These are phyloP conservation scores for Pueraria montana DNA, from an alignment of 306 rosid species.

Conservation along the genomic window DNA sequence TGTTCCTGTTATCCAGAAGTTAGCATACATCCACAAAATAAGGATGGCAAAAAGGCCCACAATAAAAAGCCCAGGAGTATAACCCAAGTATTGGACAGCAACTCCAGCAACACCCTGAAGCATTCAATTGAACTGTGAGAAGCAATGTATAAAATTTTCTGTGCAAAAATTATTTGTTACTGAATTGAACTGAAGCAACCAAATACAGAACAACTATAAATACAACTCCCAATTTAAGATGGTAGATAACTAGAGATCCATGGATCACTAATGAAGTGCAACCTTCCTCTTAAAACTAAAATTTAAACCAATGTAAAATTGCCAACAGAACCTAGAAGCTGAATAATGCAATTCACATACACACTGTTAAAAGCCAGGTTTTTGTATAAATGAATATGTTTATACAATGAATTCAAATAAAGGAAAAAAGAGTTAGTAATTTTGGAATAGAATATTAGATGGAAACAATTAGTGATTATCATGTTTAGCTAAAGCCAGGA, in stretches of 20 bases:
- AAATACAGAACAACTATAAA: slow-evolving; percentile 5
- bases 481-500: slow-evolving; percentile 17
- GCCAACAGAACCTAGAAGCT: slow-evolving; percentile 35
- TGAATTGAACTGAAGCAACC: slow-evolving; percentile 37
- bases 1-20: slow-evolving; percentile 95
- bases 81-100: slow-evolving; percentile 89
- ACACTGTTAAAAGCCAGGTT: slow-evolving; percentile 1
- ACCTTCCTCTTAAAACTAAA: slow-evolving; percentile 28
- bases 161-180: not conserved
- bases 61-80: slow-evolving; percentile 93
- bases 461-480: not conserved
- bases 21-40: slow-evolving; percentile 96
- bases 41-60: slow-evolving; percentile 95
- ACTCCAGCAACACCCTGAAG: slow-evolving; percentile 91
- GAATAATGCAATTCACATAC: slow-evolving; percentile 37
- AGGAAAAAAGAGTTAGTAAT: slow-evolving; percentile 5
- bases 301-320: slow-evolving; percentile 16
- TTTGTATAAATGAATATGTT: not conserved
- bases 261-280: slow-evolving; percentile 7
- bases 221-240: not conserved
- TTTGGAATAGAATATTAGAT: not conserved
- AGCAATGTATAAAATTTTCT: slow-evolving; percentile 28
- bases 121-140: slow-evolving; percentile 55
- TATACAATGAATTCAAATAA: slow-evolving; percentile 27
- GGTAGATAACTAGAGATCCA: not conserved